A percentile compares a stretch with the other conserved stretches of the same genome.
phyloP scores from a whole-genome alignment of 495 filamentous ascomycete genomes.

The Neurospora cerealis region DNA sequence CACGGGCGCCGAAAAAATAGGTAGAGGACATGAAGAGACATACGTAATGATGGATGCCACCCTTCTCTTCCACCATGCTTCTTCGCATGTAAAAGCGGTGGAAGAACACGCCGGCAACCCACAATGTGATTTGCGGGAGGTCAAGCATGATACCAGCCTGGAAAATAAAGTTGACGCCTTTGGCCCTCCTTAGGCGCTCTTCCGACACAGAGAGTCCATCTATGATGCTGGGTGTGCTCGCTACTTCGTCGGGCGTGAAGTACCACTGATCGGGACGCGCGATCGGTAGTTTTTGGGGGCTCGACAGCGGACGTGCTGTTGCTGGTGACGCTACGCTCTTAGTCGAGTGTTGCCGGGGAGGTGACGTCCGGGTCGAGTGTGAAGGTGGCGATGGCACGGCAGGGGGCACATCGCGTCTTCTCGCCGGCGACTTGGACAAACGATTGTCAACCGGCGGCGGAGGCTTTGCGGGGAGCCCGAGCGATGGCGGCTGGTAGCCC shows the following conservation, averaged over 20 bases:
- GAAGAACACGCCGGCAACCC: constrained; percentile 86
- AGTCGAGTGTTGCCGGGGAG: constrained; percentile 35
- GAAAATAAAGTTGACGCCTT: constrained; percentile 92
- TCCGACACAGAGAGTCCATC: constrained; percentile 67
- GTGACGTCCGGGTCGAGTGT: constrained; percentile 38
- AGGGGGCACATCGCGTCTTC: constrained; percentile 41
- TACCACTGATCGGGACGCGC: constrained; percentile 62
- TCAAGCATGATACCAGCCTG: constrained; percentile 90
- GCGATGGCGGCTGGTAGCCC: constrained; percentile 32
- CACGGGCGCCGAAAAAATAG: not conserved
- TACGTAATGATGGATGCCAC: constrained; percentile 77
- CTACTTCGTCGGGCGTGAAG: constrained; percentile 75
- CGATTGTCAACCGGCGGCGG: constrained; percentile 24
- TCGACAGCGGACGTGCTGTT: constrained; percentile 13
- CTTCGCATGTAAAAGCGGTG: constrained; percentile 91
- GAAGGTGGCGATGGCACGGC: constrained; percentile 43
- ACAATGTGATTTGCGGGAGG: constrained; percentile 81
- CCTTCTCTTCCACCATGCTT: constrained; percentile 58
- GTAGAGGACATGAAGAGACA: constrained; percentile 15
- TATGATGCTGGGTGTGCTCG: constrained; percentile 69
- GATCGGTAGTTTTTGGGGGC: constrained; percentile 20
- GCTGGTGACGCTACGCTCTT: constrained; percentile 29
- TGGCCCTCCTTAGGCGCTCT: constrained; percentile 69
- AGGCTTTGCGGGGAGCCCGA: constrained; percentile 25
- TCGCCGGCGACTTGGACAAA: constrained; percentile 33